phyloP scores from a whole-genome alignment of 805 yeast species.

The Cyberlindnera galapagoensis region DNA sequence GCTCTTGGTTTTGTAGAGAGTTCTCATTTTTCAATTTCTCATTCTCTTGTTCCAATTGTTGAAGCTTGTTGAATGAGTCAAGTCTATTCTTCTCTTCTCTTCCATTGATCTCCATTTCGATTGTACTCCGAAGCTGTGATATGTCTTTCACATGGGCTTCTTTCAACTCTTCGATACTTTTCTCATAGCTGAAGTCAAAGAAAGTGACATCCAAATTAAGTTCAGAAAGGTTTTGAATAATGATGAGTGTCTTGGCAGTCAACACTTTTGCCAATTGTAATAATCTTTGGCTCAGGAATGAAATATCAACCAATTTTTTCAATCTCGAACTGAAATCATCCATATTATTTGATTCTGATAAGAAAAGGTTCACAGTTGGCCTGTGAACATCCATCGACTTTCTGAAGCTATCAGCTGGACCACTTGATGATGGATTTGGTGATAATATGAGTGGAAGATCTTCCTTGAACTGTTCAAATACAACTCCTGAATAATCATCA shows the following conservation, averaged over 20 bases:
- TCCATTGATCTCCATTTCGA: slow-evolving; percentile 3
- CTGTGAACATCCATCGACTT: slow-evolving; percentile 3
- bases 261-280: slow-evolving; percentile 6
- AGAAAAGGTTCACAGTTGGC: neutral
- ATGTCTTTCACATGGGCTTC: slow-evolving; percentile 1
- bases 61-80: neutral
- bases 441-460: slow-evolving; percentile 1
- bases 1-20: slow-evolving; percentile 1
- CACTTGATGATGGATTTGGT: neutral
- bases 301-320: slow-evolving; percentile 1
- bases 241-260: slow-evolving; percentile 5
- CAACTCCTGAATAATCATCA: slow-evolving; percentile 2
- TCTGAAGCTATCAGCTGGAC: slow-evolving; percentile 4
- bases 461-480: slow-evolving; percentile 4
- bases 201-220: slow-evolving; percentile 5
- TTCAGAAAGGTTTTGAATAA: slow-evolving; percentile 1
- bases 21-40: slow-evolving; percentile 1
- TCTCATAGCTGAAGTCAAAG: slow-evolving; percentile 10
- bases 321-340: slow-evolving; percentile 3
- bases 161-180: neutral
- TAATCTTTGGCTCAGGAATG: slow-evolving; percentile 3
- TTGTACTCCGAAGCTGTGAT: slow-evolving; percentile 1
- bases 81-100: neutral
- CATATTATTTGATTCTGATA: neutral
- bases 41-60: slow-evolving; percentile 1